These are phyloP conservation scores for Athelia sp. DNA, from an alignment of 1,284 basidiomycete species.

Conservation along the genomic window DNA sequence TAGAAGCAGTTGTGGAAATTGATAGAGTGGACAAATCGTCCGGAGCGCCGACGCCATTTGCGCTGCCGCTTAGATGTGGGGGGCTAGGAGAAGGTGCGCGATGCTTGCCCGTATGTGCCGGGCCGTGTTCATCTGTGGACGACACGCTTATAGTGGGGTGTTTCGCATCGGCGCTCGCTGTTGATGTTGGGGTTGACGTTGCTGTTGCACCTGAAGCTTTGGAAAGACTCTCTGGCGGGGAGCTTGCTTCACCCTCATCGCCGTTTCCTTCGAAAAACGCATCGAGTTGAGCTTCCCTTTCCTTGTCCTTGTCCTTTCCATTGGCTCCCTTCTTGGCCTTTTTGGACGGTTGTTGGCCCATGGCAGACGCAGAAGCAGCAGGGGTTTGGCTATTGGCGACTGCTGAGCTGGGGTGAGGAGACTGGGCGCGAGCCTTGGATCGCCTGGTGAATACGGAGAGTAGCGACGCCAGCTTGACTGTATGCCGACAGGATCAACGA, in stretches of 20 bases:
- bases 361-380: conserved; percentile 23
- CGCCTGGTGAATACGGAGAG: conserved; percentile 70
- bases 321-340: conserved; percentile 65
- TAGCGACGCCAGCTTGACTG: conserved; percentile 70
- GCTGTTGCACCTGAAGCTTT: conserved; percentile 33
- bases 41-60: conserved; percentile 14
- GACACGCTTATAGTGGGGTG: conserved; percentile 25
- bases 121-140: conserved; percentile 20
- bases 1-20: conserved; percentile 19
- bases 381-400: conserved; percentile 26
- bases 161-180: conserved; percentile 27
- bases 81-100: conserved; percentile 38
- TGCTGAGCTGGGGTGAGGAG: conserved; percentile 46
- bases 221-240: conserved; percentile 37
- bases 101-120: conserved; percentile 21
- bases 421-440: conserved; percentile 64
- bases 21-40: conserved; percentile 23
- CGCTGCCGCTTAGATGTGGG: not conserved
- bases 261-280: conserved; percentile 22
- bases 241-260: conserved; percentile 35
- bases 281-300: conserved; percentile 15
- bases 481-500: too few species aligned
- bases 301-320: conserved; percentile 57
- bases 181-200: conserved; percentile 26
- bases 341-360: conserved; percentile 80